Conservation (phyloP, 1,284 basidiomycete genomes). For the Sporisorium scitamineum region DNA sequence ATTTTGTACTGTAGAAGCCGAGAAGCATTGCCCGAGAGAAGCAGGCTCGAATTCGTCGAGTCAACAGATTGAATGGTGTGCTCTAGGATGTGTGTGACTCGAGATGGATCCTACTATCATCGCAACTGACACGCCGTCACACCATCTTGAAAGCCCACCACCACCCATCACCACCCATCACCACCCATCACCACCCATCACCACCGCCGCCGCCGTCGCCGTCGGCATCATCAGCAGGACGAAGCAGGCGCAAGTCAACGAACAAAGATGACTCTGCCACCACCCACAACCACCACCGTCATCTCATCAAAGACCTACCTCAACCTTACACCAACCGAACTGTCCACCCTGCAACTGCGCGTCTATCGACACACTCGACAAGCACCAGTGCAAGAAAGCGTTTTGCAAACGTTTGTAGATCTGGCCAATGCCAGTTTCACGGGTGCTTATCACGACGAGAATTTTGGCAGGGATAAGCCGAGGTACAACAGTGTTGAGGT, state of each 20-base stretch:
- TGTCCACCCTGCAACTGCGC: neutral
- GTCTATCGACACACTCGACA: neutral
- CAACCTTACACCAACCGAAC: neutral
- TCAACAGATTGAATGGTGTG: no score
- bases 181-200: no score
- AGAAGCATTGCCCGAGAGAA: no score
- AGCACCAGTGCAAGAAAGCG: neutral
- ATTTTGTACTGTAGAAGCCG: no score
- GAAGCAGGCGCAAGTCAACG: neutral
- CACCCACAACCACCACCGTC: neutral
- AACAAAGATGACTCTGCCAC: neutral
- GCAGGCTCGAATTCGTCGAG: no score
- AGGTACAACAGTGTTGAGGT: neutral
- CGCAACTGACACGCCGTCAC: no score
- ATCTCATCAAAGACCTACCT: neutral
- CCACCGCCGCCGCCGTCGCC: no score
- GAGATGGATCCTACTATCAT: no score
- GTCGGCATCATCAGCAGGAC: no score
- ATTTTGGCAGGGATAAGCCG: slow-evolving; percentile 17
- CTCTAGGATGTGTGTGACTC: no score
- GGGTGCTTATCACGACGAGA: slow-evolving; percentile 8
- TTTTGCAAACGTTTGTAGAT: neutral
- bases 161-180: no score
- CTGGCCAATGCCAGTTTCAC: slow-evolving; percentile 1
- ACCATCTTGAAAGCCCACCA: no score